phyloP scores from a whole-genome alignment of 768 basidiomycete species.

The Strobilomyces dryophilus region DNA sequence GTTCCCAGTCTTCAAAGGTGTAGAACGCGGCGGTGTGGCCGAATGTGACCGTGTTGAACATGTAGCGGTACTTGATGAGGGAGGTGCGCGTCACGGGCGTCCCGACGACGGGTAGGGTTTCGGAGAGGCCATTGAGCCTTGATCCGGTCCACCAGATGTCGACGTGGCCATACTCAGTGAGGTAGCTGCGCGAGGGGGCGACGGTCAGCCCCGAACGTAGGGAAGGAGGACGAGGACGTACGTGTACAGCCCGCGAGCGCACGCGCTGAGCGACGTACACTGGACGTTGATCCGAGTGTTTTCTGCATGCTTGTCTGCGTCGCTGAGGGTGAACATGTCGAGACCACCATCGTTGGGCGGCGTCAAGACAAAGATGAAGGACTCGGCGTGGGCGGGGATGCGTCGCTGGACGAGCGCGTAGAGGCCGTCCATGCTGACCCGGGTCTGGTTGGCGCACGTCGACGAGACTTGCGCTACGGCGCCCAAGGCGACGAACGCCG shows the following conservation, averaged over 20 bases:
- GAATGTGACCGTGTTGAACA: conserved; percentile 43
- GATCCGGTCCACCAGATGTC: conserved; percentile 45
- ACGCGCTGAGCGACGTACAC: conserved; percentile 35
- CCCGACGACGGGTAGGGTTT: conserved; percentile 29
- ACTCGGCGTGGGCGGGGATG: conserved; percentile 29
- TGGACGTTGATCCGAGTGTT: conserved; percentile 23
- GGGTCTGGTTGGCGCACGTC: not conserved
- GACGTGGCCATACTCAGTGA: conserved; percentile 34
- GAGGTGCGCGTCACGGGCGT: conserved; percentile 29
- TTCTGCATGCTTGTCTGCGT: conserved; percentile 12
- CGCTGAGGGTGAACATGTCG: conserved; percentile 34
- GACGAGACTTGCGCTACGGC: not conserved
- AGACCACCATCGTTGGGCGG: conserved; percentile 13
- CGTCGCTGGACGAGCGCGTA: conserved; percentile 33
- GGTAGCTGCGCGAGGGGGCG: conserved; percentile 19
- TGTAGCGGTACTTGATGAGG: conserved; percentile 38
- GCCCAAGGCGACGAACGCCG: not conserved
- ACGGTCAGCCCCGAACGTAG: not conserved
- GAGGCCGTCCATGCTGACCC: conserved; percentile 25
- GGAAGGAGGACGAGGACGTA: conserved; percentile 11
- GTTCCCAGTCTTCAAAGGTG: conserved; percentile 36
- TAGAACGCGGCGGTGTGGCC: conserved; percentile 39
- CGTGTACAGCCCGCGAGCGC: conserved; percentile 38
- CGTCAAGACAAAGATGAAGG: conserved; percentile 31
- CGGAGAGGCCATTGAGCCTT: conserved; percentile 31